These are phyloP conservation scores for Tuber calosporum DNA, from an alignment of 495 filamentous ascomycete genomes.

Conservation along the genomic window DNA sequence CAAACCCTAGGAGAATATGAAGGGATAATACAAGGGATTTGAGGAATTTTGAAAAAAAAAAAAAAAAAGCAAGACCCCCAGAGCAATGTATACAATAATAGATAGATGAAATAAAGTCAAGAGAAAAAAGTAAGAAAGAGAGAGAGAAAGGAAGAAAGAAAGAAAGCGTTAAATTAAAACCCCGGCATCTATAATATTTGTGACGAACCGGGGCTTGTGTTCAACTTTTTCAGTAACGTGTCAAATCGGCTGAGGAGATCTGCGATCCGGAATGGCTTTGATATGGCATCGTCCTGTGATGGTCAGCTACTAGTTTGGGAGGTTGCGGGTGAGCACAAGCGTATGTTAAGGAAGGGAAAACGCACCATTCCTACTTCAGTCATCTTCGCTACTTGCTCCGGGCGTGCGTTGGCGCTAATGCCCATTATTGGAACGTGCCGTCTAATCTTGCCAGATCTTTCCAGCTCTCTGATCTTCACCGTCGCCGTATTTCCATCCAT, in stretches of 20 bases:
- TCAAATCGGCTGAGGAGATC: conserved; percentile 52
- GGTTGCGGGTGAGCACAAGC: background rate
- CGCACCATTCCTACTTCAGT: conserved; percentile 61
- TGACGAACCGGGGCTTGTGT: background rate
- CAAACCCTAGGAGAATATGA: background rate
- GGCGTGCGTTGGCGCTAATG: conserved; percentile 70
- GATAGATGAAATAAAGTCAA: background rate
- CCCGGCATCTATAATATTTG: background rate
- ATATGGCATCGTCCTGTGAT: conserved; percentile 57
- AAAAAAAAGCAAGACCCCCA: background rate
- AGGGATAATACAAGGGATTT: background rate
- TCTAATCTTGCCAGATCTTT: conserved; percentile 47
- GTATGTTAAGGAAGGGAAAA: background rate
- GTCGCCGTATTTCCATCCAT: conserved; percentile 72
- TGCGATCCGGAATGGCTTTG: conserved; percentile 69
- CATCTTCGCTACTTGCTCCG: conserved; percentile 60
- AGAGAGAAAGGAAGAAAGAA: background rate
- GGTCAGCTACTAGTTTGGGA: background rate
- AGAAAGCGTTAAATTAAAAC: background rate
- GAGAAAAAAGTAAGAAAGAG: too few species aligned
- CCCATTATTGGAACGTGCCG: conserved; percentile 67
- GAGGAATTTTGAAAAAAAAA: background rate
- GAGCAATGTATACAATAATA: background rate
- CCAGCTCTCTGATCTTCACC: conserved; percentile 57
- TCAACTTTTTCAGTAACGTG: conserved; percentile 12